Evolutionary conservation across 2,329 filamentous ascomycete species (phyloP), one percentile per base, ranked within the genome.

Genomic region (Paraphaeosphaeria sporulosa): DNA sequence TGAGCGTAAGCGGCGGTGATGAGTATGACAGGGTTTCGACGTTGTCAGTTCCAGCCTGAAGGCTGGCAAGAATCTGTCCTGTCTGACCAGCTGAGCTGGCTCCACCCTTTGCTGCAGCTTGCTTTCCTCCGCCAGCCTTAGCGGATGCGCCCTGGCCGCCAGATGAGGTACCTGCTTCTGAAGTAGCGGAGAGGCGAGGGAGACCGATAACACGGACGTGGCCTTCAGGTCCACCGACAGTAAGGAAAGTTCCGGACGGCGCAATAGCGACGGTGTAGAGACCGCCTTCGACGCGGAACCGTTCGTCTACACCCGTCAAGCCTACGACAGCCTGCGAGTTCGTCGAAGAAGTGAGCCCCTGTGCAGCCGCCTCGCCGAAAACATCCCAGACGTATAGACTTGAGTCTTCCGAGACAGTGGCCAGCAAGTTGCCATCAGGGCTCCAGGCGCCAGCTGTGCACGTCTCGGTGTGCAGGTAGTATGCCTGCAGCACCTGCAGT

Each of bases 361-460:
- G 86, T 0, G 85, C 89, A 3, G 90, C 89, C 1, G 91, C 92
- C 23, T 88, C 86, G 51, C 92, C 92, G 80, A 93, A 97, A 15
- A 94, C 90, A 73, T 98, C 95, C 87, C 93, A 97, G 25, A 97
- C 94, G 76, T 94, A 94, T 60, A 99, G 85, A 68, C 89, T 94
- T 59, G 88, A 86, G 78, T 98, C 94, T 75, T 98, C 94, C 46
- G 90, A 89, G 4, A 98, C 92, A 0, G 94, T 97, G 7, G 91
- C 92, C 1, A 99, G 85, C 17, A 98, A 82, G 32, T 88, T 88
- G 54, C 95, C 95, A 76, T 97, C 94, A 4, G 92, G 86, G 0
- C 92, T 92, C 94, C 95, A 99, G 1, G 90, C 85, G 60, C 95
- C 95, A 8, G 94, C 94, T 1, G 95, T 98, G 80, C 91, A 96